Evolutionary conservation across 371 early-diverging fungal species (phyloP), one percentile per base, ranked within the genome.

Genomic region (Mortierella polycephala): DNA sequence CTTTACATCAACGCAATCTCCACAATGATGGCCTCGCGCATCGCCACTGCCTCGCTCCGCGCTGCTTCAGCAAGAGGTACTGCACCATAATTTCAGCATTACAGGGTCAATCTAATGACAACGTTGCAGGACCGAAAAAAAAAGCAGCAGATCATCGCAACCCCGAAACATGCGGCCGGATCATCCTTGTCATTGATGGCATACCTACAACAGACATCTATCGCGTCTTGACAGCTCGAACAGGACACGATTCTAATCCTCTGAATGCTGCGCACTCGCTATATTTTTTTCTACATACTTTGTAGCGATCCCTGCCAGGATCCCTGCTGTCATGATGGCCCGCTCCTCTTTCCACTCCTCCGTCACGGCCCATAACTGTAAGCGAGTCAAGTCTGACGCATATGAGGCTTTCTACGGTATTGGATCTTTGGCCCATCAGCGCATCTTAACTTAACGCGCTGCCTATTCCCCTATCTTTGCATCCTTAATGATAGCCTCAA

Each of bases 61-160:
- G 75, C 51, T 54, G 63, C 80, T 63, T 73, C 80, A 62, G 64
- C 80, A 67, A 64, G 80, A 80, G 80, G 80, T 80, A 80, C 56
- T 62, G 45, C 52, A 49, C 8, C n/a, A 7, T 45, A 23, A 45
- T 39, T 37, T 39, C 59, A 41, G 14, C 37, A 45, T 45, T 50
- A 21, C 53, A 40, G n/a, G 14, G 13, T 21, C 37, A 20, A n/a
- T 13, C 21, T 16, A 30, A 30, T 30, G 30, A 30, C 30, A 30
- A 4, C 4, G 30, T 30, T 30, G 30, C 30, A 30, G 30, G 30
- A 30, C 30, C 30, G 30, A 30, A 30, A 21, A 23, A 39, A 10
- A 16, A 56, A 11, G 23, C 40, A 63, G 47, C 45, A 41, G 42
- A 41, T 12, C 46, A 18, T 40, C 12, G 20, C 16, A 49, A 21